Conservation (phyloP, 1,139 yeast species). For the Insectozyma bohioensis region DNA sequence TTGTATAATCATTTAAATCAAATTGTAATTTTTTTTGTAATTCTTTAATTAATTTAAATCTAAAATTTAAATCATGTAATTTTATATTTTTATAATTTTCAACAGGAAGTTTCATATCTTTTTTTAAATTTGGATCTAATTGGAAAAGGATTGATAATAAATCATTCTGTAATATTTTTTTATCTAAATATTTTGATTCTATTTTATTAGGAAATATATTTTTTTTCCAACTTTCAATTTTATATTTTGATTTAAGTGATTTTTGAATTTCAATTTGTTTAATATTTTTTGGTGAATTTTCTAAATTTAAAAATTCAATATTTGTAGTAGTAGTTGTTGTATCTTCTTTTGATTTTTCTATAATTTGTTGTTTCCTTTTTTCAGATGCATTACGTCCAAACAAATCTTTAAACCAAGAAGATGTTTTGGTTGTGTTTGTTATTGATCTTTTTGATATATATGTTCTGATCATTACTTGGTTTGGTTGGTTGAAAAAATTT, state of each 20-base stretch:
- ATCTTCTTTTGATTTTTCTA: slow-evolving; percentile 40
- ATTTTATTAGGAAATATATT: slow-evolving; percentile 15
- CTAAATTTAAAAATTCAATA: slow-evolving; percentile 35
- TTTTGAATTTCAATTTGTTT: slow-evolving; percentile 29
- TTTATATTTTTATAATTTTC: slow-evolving; percentile 19
- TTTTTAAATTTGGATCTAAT: too few relatives aligned
- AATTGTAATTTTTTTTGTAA: slow-evolving; percentile 63
- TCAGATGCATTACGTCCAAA: slow-evolving; percentile 15
- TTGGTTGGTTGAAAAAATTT: slow-evolving; percentile 1
- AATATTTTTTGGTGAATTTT: slow-evolving; percentile 34
- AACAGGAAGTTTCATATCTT: too few relatives aligned
- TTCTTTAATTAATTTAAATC: slow-evolving; percentile 59
- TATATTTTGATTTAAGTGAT: slow-evolving; percentile 38
- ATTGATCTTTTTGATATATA: slow-evolving; percentile 12
- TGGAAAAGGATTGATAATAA: too few relatives aligned
- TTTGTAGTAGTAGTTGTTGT: slow-evolving; percentile 32
- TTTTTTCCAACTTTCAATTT: slow-evolving; percentile 37
- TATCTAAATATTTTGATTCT: slow-evolving; percentile 29
- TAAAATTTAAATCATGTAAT: slow-evolving; percentile 49
- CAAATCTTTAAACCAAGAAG: slow-evolving; percentile 15
- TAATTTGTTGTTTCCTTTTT: slow-evolving; percentile 26
- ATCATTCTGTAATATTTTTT: slow-evolving; percentile 23
- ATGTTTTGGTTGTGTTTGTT: slow-evolving; percentile 6
- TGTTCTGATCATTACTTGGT: slow-evolving; percentile 5
- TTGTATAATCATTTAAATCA: slow-evolving; percentile 61